Conservation (phyloP, 768 basidiomycete species). For the Rhodosporidiobolus sp. region DNA sequence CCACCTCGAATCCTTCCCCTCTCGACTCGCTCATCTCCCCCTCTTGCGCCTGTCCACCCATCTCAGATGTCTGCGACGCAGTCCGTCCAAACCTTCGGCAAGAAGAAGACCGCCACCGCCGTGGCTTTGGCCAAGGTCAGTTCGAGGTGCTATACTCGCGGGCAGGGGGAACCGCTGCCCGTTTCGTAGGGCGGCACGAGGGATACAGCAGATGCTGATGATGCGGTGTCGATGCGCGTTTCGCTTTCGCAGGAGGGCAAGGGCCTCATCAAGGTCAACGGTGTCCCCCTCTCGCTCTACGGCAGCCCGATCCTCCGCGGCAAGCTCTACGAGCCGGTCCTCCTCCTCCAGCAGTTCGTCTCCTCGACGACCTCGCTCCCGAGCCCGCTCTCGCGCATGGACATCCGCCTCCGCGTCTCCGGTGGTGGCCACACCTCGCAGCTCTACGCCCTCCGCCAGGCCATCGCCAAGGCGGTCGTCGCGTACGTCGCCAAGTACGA, state of each 20-base stretch:
- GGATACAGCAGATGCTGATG: neutral
- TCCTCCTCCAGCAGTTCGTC: slow-evolving; percentile 59
- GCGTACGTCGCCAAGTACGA: slow-evolving; percentile 99
- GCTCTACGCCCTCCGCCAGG: slow-evolving; percentile 97
- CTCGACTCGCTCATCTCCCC: neutral
- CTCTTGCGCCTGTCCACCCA: too few relatives aligned
- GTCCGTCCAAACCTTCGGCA: slow-evolving; percentile 93
- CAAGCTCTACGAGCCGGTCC: slow-evolving; percentile 88
- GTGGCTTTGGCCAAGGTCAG: slow-evolving; percentile 89
- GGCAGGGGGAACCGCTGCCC: neutral
- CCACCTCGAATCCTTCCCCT: neutral
- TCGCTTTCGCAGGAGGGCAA: slow-evolving; percentile 57
- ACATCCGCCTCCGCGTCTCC: slow-evolving; percentile 96
- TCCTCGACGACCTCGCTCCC: slow-evolving; percentile 57
- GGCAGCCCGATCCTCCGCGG: slow-evolving; percentile 93
- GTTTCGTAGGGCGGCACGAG: neutral
- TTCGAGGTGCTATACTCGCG: neutral
- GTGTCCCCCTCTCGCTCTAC: slow-evolving; percentile 91
- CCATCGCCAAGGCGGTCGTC: slow-evolving; percentile 93
- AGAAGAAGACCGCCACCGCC: slow-evolving; percentile 99
- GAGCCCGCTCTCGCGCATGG: slow-evolving; percentile 77
- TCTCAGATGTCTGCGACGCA: slow-evolving; percentile 39
- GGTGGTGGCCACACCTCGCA: slow-evolving; percentile 99
- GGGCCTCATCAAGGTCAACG: slow-evolving; percentile 94
- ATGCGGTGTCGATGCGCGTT: neutral